Evolutionary conservation across 179 eudicot species (phyloP), one percentile per base, ranked within the genome.

Genomic region (Silene noctiflora): DNA sequence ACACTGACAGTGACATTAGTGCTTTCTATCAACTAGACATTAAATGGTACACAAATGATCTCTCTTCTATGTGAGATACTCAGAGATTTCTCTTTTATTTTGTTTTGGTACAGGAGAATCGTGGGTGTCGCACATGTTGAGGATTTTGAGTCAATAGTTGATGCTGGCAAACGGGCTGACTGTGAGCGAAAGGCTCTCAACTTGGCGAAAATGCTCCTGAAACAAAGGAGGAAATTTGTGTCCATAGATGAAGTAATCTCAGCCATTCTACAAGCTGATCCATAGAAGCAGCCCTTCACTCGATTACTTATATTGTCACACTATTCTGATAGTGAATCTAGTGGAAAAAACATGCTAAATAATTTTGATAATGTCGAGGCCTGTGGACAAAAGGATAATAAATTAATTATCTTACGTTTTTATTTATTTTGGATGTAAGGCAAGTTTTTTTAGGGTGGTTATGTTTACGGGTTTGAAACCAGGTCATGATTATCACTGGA

Each of bases 101-200:
- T 16, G 42, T 25, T 64, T 69, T 44, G 59, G 71, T 67, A 35
- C 82, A 92, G 97, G 96, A 89, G 98, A 83, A 94, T 92, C 59
- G 96, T 94, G 51, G 98, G 98, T 58, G 97, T 94, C 8, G 97
- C 94, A 21, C 98, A 94, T 85, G 96, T 94, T 7, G 98, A 92
- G 81, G 98, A 94, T 85, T 90, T 94, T 53, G 98, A 94, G 79
- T 88, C 94, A 13, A 91, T 94, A 21, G 7, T 83, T 22, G 91
- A 94, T 81, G 81, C 85, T 6, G 62, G 73, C 69, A 86, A 76
- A 77, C 84, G 97, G 67, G 97, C 98, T 58, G 89, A 78, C 5
- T 92, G 98, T 76, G 98, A 94, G 84, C 88, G 90, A 73, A 85
- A 80, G 76, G 97, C 98, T 21, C 97, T 94, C 44, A 75, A 90